Evolutionary conservation across 2,329 filamentous ascomycete species (phyloP).

Genomic region (Sporothrix mexicana): DNA sequence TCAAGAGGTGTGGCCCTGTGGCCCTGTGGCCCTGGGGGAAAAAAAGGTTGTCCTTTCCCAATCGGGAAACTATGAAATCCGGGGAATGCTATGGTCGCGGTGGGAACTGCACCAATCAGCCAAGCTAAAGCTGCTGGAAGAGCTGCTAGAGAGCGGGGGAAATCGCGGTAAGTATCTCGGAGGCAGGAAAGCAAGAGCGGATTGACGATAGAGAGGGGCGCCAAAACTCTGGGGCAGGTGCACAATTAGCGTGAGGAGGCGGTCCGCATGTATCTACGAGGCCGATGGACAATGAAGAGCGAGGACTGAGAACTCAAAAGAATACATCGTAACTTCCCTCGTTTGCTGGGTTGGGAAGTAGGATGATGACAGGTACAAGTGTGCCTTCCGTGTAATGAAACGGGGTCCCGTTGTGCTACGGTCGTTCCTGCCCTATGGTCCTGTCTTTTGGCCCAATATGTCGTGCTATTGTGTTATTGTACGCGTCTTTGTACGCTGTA

Average conservation of each 20-base stretch:
- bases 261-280: not conserved
- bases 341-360: not conserved
- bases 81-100: slow-evolving; percentile 8
- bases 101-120: not conserved
- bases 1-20: not conserved
- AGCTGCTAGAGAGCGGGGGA: slow-evolving; percentile 12
- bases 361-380: not conserved
- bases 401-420: not conserved
- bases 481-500: no score
- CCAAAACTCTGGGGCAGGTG: slow-evolving; percentile 3
- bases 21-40: not conserved
- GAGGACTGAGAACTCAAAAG: not conserved
- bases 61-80: slow-evolving; percentile 23
- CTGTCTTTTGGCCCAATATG: not conserved
- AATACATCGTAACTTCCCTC: not conserved
- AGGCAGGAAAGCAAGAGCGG: not conserved
- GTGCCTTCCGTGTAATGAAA: not conserved
- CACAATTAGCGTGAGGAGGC: not conserved
- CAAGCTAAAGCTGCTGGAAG: not conserved
- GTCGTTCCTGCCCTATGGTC: slow-evolving; percentile 6
- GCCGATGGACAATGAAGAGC: slow-evolving; percentile 4
- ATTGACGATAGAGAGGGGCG: not conserved
- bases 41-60: slow-evolving; percentile 1
- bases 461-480: not conserved
- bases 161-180: not conserved